A percentile compares a stretch with the other conserved stretches of the same genome.
Evolutionary conservation across 1,284 basidiomycete genomes (phyloP).

Genomic region (Apiotrichum laibachii): DNA sequence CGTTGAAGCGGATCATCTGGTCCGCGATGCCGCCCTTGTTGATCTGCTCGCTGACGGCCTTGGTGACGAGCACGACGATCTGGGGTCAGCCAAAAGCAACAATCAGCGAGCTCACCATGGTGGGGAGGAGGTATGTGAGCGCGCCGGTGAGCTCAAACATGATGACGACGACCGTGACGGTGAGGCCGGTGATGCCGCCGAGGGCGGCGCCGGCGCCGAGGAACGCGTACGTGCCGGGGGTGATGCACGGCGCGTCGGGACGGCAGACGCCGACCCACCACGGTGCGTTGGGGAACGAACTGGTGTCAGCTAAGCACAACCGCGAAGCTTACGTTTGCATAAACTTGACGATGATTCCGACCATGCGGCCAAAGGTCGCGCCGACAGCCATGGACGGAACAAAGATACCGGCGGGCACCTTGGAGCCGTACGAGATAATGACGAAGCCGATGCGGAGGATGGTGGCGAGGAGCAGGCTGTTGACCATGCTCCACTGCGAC

Average conservation of each 20-base stretch:
- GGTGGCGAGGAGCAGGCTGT: slow-evolving; percentile 87
- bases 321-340: slow-evolving; percentile 66
- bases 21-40: slow-evolving; percentile 93
- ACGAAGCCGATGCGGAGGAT: slow-evolving; percentile 82
- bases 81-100: slow-evolving; percentile 94
- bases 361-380: slow-evolving; percentile 91
- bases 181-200: slow-evolving; percentile 93
- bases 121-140: slow-evolving; percentile 93
- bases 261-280: slow-evolving; percentile 80
- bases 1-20: slow-evolving; percentile 95
- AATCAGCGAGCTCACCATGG: slow-evolving; percentile 85
- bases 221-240: slow-evolving; percentile 95
- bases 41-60: slow-evolving; percentile 93
- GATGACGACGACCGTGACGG: slow-evolving; percentile 96
- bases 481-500: slow-evolving; percentile 91
- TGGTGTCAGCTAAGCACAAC: slow-evolving; percentile 41
- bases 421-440: slow-evolving; percentile 89
- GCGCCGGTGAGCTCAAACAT: slow-evolving; percentile 99
- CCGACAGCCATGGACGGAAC: slow-evolving; percentile 97
- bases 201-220: slow-evolving; percentile 92
- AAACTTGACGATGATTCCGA: slow-evolving; percentile 92
- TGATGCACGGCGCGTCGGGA: slow-evolving; percentile 93
- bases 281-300: slow-evolving; percentile 74
- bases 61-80: slow-evolving; percentile 95
- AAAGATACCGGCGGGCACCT: slow-evolving; percentile 96